Base-by-base conservation (phyloP, 1,284 basidiomycete species). In the Ganoderma resinaceum region DNA sequence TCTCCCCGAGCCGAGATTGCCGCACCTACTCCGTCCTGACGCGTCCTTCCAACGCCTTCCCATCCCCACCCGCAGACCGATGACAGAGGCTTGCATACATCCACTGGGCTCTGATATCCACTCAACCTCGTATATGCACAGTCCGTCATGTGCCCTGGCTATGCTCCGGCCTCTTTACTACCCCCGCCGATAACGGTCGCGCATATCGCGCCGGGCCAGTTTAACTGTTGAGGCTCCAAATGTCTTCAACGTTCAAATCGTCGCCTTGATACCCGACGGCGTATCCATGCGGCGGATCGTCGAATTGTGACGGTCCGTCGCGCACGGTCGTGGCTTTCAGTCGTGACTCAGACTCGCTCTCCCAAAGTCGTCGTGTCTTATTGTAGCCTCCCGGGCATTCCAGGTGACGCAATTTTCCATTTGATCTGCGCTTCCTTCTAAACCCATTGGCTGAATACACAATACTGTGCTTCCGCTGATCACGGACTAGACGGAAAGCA, bases 1-100 rank as follows among this genome's bases (percentile, higher is more conserved):
- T 6, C 61, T 12, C n/a, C 16, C 26, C 26, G 4, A 31, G 67
- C 67, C 63, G 67, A 65, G 60, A 65, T 65, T 49, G 67, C 67
- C 67, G 63, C 35, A 31, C 52, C n/a, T 38, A 1, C 26, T 40
- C 33, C 49, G 14, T 63, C 62, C 61, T 31, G 18, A 26, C 49
- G 43, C 38, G 23, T 49, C 29, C 37, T 8, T 14, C 38, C 18
- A 20, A 40, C 59, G 18, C 42, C n/a, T n/a, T 37, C 37, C 38
- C 38, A 12, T 40, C 38, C 42, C 42, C 42, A 42, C 42, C 4
- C 16, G 14, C 42, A 42, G 16, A 20, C 16, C 42, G 18, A 35
- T 35, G 35, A 35, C 5, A 35, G 35, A 35, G 5, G 4, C 46
- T 26, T 49, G 9, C 23, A 49, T 46, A 3, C 14, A 46, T 46